Evolutionary conservation across 169 alveolate genomes (phyloP), one percentile per base, ranked within the genome.

Genomic region (Plasmodium vivax): DNA sequence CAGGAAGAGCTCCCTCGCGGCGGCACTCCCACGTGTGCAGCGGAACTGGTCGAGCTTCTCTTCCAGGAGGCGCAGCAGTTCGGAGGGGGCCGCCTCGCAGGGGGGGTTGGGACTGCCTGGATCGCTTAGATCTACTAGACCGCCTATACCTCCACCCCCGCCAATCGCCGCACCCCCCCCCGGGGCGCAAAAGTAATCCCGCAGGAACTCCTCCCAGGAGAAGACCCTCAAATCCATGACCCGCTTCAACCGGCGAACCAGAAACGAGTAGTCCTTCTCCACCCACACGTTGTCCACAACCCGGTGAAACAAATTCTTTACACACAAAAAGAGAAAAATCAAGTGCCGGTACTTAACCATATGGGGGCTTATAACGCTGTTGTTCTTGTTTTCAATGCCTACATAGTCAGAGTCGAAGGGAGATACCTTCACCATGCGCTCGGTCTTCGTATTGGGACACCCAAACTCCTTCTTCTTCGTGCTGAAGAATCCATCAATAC

Each of bases 401-500:
- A 88, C 77, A 88, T 77, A 88, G 47, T 88, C 90, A 2, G 90
- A 79, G 23, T 58, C 87, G 43, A 88, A 88, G 27, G 94, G 94
- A 36, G 90, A 79, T 0, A 95, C 88, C 19, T 93, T 92, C 12
- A 96, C 84, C 0, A 93, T 92, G 8, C 97, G 90, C 0, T 58
- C 87, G 1, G 97, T 92, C 43, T 85, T 87, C 10, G 97, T 96
- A 68, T 34, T 92, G 6, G 82, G 95, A 80, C 97, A 94, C 2
- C 96, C 95, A 72, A 93, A 92, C 38, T 88, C 87, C n/a, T 79
- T 58, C 74, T 45, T 83, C 14, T 56, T 77, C 14, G 93, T 77
- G 23, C 96, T 93, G 56, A 96, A 95, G 43, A 92, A 93, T 5
- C 97, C 97, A 93, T 96, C 97, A 47, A 93, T 93, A 74, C 96